Evolutionary conservation across 306 rosid genomes (phyloP), one percentile per base, ranked within the genome.

Genomic region (Erythrophleum fordii): DNA sequence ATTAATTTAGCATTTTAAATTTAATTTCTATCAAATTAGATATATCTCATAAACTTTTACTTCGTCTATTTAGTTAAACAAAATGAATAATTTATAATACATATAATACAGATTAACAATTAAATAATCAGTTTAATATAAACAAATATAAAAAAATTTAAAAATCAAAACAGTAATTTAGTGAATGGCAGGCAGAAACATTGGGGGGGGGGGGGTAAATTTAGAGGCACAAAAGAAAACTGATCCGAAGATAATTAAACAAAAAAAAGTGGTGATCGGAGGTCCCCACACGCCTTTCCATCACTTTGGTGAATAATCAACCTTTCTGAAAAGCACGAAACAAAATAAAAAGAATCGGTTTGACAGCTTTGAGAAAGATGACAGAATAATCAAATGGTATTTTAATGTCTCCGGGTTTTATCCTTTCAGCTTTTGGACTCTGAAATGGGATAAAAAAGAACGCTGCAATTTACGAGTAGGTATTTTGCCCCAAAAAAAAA

Each of bases 361-460:
- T 45, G 67, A 23, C 1, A 14, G 22, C 67, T 90, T 86, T 82
- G 69, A 79, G 51, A 88, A 90, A 85, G 89, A 61, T 16, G 61
- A 22, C 26, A 51, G 37, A 79, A 58, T 75, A 82, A 46, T 86
- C 11, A 13, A n/a, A 11, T 72, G 28, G 5, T 39, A 62, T 78
- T 84, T 64, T 76, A 66, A 65, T 41, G 85, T 64, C 49, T 79
- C 56, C 11, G 18, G 72, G 46, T 81, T 77, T 66, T 48, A 14
- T 48, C 53, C 55, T 86, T 64, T 87, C 77, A 62, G 75, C 73
- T 60, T 84, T 87, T 84, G 84, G 85, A 79, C 80, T 81, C 60
- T 14, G 37, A 60, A 8, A 58, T 55, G 69, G 83, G 76, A 84
- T 78, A 31, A 52, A 49, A 85, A 53, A 18, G 22, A 17, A 52